Percentiles rank a stretch among this genome's conserved stretches.
Conservation (phyloP, 306 rosid genomes). For the Ochetophila trinervis region DNA sequence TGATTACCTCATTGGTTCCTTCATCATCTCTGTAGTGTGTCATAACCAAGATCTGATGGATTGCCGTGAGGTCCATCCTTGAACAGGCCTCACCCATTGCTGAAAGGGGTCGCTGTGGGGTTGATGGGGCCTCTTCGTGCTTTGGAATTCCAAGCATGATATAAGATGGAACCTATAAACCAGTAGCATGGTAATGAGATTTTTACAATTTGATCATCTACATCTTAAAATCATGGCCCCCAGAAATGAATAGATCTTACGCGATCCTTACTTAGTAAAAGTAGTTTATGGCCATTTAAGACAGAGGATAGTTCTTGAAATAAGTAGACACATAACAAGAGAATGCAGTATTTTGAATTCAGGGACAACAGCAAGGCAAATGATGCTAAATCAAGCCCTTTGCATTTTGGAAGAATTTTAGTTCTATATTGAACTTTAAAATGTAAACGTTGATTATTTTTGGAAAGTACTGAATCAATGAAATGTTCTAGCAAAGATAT, state of each 20-base stretch:
- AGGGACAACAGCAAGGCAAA: no score
- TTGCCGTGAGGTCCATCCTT: constrained; percentile 98
- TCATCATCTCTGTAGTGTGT: constrained; percentile 91
- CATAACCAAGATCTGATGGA: constrained; percentile 84
- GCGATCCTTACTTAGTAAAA: background rate
- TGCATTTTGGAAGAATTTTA: no score
- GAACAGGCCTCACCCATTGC: constrained; percentile 99
- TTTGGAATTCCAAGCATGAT: constrained; percentile 86
- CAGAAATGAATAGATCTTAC: background rate
- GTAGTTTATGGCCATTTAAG: background rate
- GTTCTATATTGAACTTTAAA: no score
- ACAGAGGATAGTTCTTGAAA: constrained; percentile 6
- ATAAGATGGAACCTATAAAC: constrained; percentile 73
- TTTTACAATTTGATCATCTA: constrained; percentile 8
- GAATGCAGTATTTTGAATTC: background rate
- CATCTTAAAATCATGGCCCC: constrained; percentile 10
- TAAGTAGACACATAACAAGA: background rate
- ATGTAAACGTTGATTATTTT: background rate
- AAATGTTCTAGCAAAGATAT: background rate
- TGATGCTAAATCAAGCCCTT: no score
- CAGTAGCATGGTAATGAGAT: constrained; percentile 17
- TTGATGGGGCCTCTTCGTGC: constrained; percentile 76
- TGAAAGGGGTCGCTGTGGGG: constrained; percentile 92
- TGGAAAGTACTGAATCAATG: background rate
- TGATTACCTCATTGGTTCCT: constrained; percentile 88